Evolutionary conservation across 2,329 filamentous ascomycete genomes (phyloP), one percentile per base, ranked within the genome.

Genomic region (Claviceps sp.): DNA sequence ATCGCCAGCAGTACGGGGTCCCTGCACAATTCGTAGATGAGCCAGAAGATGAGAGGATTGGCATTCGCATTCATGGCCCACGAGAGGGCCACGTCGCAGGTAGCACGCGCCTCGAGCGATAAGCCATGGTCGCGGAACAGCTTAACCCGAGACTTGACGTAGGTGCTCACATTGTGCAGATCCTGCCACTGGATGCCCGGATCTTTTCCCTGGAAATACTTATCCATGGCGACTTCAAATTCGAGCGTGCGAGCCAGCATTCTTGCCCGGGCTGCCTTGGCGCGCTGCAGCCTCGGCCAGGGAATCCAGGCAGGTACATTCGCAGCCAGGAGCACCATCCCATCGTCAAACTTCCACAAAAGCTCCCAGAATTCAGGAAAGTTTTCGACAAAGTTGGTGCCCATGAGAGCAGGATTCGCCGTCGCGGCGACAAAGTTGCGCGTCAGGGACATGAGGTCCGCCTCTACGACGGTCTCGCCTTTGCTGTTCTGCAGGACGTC

Each of bases 371-470:
- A 63, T 0, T 68, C 63, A 2, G 66, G 63, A 14, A 67, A 71
- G 55, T 71, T 68, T 30, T 70, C 62, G 45, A 69, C 61, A 57
- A 72, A 69, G 53, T 71, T 65, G 3, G 64, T 65, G n/a, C 70
- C 70, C 47, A 70, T 65, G 5, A 71, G 58, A 2, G 66, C 61
- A 3, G 60, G 55, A 13, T 62, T 69, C 8, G 66, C 62, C 2
- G 67, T 64, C 20, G 59, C 60, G 26, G 65, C 65, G 8, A 69
- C 59, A 52, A 68, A 71, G 52, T 65, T 65, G 14, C 62, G 65
- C 3, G 63, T 57, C 34, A 71, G 54, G 20, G 63, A 62, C 43
- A 63, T 60, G 45, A 68, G 56, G 36, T 70, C 65, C 1, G 60
- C 62, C 20, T 67, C 63, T 54, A 69, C 66, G 43, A 61, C 60